Conservation (phyloP, 352 stramenopile genomes). For the Paralagenidium karlingii region DNA sequence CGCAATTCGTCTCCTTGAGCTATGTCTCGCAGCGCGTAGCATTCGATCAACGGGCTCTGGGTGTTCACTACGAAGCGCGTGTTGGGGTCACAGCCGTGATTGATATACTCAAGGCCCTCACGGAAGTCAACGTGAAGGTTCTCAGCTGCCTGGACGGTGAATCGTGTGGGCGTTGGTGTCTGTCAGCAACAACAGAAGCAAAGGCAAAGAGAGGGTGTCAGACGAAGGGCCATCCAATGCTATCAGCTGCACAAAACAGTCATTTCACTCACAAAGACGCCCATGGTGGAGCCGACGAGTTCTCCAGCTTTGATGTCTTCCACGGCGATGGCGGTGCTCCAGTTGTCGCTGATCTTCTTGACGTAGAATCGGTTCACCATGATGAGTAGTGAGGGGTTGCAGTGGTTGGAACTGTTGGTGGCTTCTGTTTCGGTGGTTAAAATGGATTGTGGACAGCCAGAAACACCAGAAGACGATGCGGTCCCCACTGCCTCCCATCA, state of each 20-base stretch:
- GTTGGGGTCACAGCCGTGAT: constrained; percentile 81
- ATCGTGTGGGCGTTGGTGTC: constrained; percentile 55
- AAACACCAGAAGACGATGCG: no score
- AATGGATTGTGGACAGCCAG: no score
- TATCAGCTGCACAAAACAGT: not conserved
- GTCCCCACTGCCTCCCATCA: no score
- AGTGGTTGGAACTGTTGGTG: no score
- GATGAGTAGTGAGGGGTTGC: no score
- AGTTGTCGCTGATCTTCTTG: constrained; percentile 67
- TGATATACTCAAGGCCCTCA: constrained; percentile 77
- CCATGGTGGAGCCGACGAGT: constrained; percentile 54
- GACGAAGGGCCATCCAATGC: not conserved
- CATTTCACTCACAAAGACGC: constrained; percentile 39
- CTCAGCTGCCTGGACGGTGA: constrained; percentile 68
- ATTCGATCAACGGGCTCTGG: constrained; percentile 49
- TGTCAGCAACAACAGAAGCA: no score
- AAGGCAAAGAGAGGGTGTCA: no score
- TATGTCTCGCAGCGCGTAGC: constrained; percentile 69
- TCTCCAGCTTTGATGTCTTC: constrained; percentile 45
- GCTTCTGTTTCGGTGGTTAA: no score
- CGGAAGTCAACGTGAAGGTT: constrained; percentile 77
- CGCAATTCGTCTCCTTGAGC: no score
- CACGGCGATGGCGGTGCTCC: constrained; percentile 54
- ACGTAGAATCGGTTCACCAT: no score
- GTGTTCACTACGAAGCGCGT: constrained; percentile 71